Conservation (phyloP, 176 grass and related monocot genomes). For the Aegilops speltoides region DNA sequence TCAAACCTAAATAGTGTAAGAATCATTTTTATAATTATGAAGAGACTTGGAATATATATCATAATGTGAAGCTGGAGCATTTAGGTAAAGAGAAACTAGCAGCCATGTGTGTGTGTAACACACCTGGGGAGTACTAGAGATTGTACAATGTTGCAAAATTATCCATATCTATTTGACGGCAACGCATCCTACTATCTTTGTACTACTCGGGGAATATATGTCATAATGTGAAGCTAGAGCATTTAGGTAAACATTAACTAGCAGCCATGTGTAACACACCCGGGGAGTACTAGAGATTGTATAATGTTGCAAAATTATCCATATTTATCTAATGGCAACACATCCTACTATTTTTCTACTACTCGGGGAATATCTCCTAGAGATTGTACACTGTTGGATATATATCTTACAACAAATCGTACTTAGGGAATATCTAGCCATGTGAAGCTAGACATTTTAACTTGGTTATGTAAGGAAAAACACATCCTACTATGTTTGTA, state of each 20-base stretch:
- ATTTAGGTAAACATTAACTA: neutral
- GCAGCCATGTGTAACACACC: neutral
- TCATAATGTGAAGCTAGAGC: conserved; percentile 12
- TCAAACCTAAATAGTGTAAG: neutral
- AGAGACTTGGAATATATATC: neutral
- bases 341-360: too few relatives aligned
- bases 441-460: neutral
- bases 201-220: neutral
- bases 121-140: neutral
- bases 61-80: conserved; percentile 17
- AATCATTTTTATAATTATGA: neutral
- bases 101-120: neutral
- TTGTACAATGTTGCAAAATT: neutral
- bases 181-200: too few relatives aligned
- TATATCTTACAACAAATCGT: too few relatives aligned
- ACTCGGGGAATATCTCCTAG: too few relatives aligned
- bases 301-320: neutral
- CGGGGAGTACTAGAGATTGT: neutral
- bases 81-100: neutral
- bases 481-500: neutral
- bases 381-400: too few relatives aligned
- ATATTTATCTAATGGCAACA: neutral
- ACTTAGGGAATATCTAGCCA: too few relatives aligned
- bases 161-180: neutral
- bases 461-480: neutral